Evolutionary conservation across 129 eudicot genomes (phyloP).

Genomic region (Flaveria linearis): DNA sequence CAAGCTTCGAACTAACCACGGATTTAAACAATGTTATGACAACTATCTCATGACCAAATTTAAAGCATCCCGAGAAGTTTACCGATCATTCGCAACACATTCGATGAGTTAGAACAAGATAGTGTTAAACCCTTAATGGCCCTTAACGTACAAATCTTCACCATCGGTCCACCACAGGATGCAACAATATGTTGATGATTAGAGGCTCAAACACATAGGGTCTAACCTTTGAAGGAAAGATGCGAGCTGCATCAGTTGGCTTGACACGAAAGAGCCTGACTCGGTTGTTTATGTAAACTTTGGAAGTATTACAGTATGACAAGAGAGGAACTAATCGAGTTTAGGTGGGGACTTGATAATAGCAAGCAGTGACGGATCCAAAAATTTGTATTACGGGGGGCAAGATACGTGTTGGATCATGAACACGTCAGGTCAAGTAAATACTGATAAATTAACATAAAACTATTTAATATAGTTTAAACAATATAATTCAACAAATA

Average conservation of each 20-base stretch:
- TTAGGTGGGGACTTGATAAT: conserved; percentile 72
- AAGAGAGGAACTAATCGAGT: conserved; percentile 48
- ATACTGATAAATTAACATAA: no score
- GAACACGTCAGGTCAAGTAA: no score
- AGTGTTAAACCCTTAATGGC: conserved; percentile 26
- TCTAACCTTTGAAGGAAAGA: conserved; percentile 64
- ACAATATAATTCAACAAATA: no score
- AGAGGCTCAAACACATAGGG: conserved; percentile 21
- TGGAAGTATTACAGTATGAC: conserved; percentile 62
- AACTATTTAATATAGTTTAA: no score
- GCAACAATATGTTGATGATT: conserved; percentile 36
- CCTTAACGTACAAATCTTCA: conserved; percentile 31
- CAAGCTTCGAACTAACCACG: conserved; percentile 58
- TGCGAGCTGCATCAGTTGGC: conserved; percentile 54
- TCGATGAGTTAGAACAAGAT: conserved; percentile 54
- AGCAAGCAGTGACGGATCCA: conserved; percentile 9
- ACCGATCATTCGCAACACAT: conserved; percentile 57
- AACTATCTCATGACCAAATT: conserved; percentile 33
- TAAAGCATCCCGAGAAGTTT: conserved; percentile 24
- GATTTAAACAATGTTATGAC: conserved; percentile 49
- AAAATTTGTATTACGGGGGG: no score
- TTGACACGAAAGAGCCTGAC: conserved; percentile 42
- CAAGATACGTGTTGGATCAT: no score
- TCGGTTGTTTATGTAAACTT: conserved; percentile 67
- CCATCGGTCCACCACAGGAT: conserved; percentile 50